Percentiles rank a stretch among this genome's conserved stretches.
Conservation (phyloP, 345 rosid genomes). For the Erysimum cheiranthoides region DNA sequence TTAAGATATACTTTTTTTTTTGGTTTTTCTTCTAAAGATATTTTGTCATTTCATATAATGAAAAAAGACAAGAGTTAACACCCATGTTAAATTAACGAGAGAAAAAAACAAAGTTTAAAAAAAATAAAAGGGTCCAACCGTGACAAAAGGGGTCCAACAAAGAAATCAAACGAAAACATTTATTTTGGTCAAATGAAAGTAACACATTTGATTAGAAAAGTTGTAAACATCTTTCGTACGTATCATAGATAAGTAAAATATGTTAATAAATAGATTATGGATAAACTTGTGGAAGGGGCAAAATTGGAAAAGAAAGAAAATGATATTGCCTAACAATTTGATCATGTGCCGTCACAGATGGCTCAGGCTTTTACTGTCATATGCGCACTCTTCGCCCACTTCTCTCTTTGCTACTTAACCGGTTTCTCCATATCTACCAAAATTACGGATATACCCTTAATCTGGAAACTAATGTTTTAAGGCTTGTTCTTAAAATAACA, state of each 20-base stretch:
- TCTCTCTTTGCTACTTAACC: slow-evolving; percentile 19
- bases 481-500: too few relatives aligned
- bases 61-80: slow-evolving; percentile 20
- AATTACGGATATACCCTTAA: slow-evolving; percentile 10
- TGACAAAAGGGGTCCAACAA: slow-evolving; percentile 30
- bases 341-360: slow-evolving; percentile 39
- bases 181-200: slow-evolving; percentile 10
- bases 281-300: neutral
- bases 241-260: neutral
- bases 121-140: slow-evolving; percentile 6
- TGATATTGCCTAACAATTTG: neutral
- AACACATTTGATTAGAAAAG: neutral
- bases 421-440: neutral
- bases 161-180: slow-evolving; percentile 21
- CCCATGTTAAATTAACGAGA: slow-evolving; percentile 19
- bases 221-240: neutral
- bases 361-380: slow-evolving; percentile 34
- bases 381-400: slow-evolving; percentile 37
- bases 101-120: neutral
- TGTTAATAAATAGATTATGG: neutral
- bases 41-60: slow-evolving; percentile 5
- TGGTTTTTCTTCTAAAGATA: neutral
- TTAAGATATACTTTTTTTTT: slow-evolving; percentile 2
- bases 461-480: too few relatives aligned
- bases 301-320: neutral